phyloP scores from a whole-genome alignment of 2,329 filamentous ascomycete genomes.

The Cytospora piceae region DNA sequence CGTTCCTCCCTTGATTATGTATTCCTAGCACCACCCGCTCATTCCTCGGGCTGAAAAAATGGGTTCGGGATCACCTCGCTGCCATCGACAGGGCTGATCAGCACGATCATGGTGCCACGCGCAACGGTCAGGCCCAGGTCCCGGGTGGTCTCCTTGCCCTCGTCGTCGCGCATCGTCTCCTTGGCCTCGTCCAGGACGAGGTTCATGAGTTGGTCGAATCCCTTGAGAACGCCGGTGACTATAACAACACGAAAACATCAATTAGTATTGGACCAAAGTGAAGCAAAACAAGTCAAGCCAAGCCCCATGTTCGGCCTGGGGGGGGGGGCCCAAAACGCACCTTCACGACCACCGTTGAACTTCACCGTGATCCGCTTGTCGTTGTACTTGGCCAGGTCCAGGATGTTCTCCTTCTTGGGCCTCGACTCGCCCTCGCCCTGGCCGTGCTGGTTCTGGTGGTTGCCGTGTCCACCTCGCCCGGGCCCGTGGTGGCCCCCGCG shows the following conservation, averaged over 20 bases:
- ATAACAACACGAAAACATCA: constrained; percentile 17
- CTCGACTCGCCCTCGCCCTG: constrained; percentile 70
- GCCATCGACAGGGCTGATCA: constrained; percentile 90
- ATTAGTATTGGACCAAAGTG: neutral
- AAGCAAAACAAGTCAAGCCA: neutral
- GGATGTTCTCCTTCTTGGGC: constrained; percentile 98
- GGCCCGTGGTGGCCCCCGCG: constrained; percentile 51
- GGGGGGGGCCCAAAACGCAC: constrained; percentile 50
- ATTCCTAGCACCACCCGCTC: constrained; percentile 33
- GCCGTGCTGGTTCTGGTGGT: constrained; percentile 38
- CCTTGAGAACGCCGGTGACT: constrained; percentile 91
- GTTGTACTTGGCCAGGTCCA: constrained; percentile 95
- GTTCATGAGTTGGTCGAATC: constrained; percentile 98
- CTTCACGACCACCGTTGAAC: constrained; percentile 92
- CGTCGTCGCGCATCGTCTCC: constrained; percentile 88
- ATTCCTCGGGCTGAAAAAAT: constrained; percentile 74
- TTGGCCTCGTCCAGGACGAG: constrained; percentile 93
- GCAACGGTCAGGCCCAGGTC: constrained; percentile 86
- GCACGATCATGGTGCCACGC: constrained; percentile 86
- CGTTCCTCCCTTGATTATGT: neutral
- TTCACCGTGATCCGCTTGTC: constrained; percentile 95
- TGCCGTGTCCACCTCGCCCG: constrained; percentile 47
- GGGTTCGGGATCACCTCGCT: constrained; percentile 97
- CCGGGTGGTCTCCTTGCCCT: constrained; percentile 83
- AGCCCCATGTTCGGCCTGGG: neutral